Conservation (phyloP, 23 red algal genomes). For the Gracilaria gracilis region DNA sequence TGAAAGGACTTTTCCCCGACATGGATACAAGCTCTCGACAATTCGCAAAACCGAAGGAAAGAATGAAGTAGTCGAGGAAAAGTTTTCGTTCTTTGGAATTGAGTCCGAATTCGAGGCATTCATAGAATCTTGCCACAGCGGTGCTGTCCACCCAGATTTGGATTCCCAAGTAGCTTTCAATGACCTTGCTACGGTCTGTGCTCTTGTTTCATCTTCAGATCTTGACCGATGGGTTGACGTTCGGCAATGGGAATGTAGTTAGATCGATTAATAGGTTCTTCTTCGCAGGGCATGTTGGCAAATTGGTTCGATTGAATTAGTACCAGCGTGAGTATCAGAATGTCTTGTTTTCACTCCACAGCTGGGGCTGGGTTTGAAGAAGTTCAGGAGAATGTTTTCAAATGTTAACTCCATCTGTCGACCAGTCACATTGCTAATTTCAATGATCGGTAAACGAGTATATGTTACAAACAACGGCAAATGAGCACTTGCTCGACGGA, state of each 20-base stretch:
- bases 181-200: constrained; percentile 47
- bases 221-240: constrained; percentile 5
- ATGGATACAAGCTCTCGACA: constrained; percentile 23
- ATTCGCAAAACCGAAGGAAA: constrained; percentile 25
- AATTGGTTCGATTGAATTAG: too few species aligned
- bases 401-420: too few species aligned
- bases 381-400: too few species aligned
- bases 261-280: too few species aligned
- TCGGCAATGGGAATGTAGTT: not conserved
- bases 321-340: too few species aligned
- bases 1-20: not conserved
- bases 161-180: constrained; percentile 27
- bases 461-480: too few species aligned
- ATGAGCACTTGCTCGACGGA: too few species aligned
- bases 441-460: too few species aligned
- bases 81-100: constrained; percentile 46
- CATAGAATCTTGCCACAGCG: constrained; percentile 15
- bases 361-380: too few species aligned
- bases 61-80: not conserved
- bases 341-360: too few species aligned
- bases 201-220: constrained; percentile 47
- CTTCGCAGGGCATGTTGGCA: too few species aligned
- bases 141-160: constrained; percentile 12
- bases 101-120: constrained; percentile 69
- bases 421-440: too few species aligned